Evolutionary conservation across 2,329 filamentous ascomycete genomes (phyloP), one percentile per base, ranked within the genome.

Genomic region (Trichoderma simmonsii): DNA sequence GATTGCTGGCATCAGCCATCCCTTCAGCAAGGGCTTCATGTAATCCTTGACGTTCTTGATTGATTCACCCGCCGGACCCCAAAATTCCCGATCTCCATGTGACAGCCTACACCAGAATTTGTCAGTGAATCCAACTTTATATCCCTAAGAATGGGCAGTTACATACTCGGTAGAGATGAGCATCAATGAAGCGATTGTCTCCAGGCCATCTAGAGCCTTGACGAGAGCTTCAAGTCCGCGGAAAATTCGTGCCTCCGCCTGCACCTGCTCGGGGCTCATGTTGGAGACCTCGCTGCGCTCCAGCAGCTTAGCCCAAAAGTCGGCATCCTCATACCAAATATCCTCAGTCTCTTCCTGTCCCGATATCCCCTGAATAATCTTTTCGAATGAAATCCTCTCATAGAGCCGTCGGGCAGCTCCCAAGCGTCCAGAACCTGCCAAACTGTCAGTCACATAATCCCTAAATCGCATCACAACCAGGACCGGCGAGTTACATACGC

Each of bases 181-280:
- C 70, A 86, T 86, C 63, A 88, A 78, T 0, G 87, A 86, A 15
- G 88, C 88, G 72, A 92, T 88, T 2, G 87, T 89, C 80, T 94
- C 92, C 75, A 94, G 85, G 26, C 85, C 84, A 79, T 93, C 91
- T 56, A 95, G 85, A 4, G 87, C 88, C 65, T 86, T 85, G 59
- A 91, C 87, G 32, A 95, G 83, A 71, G 86, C 85, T 80, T 94
- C 92, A 61, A 95, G 84, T 75, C 94, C 91, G 74, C 87, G 88
- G 80, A 90, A 91, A 61, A 87, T 89, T 71, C 87, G 86, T 6
- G 90, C 90, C 73, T 91, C 85, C 3, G 82, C 82, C 59, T 85
- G 79, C 21, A 91, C 79, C 70, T 85, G 80, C 61, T 84, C 81
- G 75, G 77, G 80, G 74, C 74, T 83, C 70, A 75, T 81, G 77